Evolutionary conservation across 2,329 filamentous ascomycete species (phyloP), one percentile per base, ranked within the genome.

Genomic region (Fusarium sp.): DNA sequence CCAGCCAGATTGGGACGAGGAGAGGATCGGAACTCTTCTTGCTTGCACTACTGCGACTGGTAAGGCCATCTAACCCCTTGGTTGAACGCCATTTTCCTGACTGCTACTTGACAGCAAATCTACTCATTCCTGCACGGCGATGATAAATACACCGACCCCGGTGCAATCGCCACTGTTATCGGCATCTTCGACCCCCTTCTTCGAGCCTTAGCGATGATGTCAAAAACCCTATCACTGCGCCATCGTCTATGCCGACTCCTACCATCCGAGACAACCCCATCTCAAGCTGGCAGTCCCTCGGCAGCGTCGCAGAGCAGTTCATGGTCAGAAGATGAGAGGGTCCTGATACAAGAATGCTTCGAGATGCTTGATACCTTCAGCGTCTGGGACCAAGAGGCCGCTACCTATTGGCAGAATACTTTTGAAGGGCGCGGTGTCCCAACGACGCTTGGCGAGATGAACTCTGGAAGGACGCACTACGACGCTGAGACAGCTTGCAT

Each of bases 401-500:
- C 75, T 1, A 43, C 33, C 8, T 77, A 78, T 20, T 78, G 76
- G 76, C 69, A 74, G 20, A 70, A 20, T 46, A 76, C 67, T 6
- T 77, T 78, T 9, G 69, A 76, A 40, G 70, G 69, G 1, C 75
- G 75, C 17, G 65, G 60, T 3, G 57, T 70, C 4, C 76, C 76
- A 7, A 75, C 72, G 2, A 56, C 61, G 2, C 65, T 78, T 6
- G 76, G 76, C 6, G 62, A 74, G 20, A 67, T 76, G 35, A 58
- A 41, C 6, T 54, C 65, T 1, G 65, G 51, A 4, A 58, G 37
- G 6, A 65, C 47, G 5, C 68, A 71, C 51, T 78, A 72, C 53
- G 76, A 78, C 40, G 62, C 69, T 4, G 74, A 77, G 45, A 77
- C 76, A 11, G 76, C 76, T 0, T 78, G 76, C 51, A 77, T 69